Evolutionary conservation across 2,329 filamentous ascomycete species (phyloP).

Genomic region (Pyricularia pennisetigena): DNA sequence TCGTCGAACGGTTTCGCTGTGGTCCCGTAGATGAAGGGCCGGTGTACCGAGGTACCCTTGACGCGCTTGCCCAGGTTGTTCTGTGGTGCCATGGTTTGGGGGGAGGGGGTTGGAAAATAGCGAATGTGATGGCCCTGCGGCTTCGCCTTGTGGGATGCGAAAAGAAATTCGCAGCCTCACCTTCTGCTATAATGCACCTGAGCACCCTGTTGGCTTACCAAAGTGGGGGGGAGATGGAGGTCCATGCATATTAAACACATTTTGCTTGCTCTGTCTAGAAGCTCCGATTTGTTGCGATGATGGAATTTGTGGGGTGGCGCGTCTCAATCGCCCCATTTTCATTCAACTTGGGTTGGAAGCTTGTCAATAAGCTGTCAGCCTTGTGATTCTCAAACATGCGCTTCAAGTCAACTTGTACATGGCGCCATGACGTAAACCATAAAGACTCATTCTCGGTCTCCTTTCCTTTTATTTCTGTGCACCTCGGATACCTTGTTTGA

Average conservation of each 20-base stretch:
- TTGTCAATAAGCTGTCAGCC: not conserved
- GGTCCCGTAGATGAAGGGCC: conserved; percentile 65
- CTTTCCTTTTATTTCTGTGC: not conserved
- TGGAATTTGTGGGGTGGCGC: not conserved
- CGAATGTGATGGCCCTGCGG: not conserved
- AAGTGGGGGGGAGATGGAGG: not conserved
- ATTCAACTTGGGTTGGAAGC: not conserved
- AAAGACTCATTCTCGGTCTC: not conserved
- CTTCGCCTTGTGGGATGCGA: not conserved
- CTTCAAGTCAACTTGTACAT: not conserved
- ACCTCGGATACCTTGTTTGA: not conserved
- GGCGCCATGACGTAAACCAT: not conserved
- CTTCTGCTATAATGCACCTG: not conserved
- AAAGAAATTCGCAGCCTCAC: not conserved
- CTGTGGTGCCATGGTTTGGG: conserved; percentile 45
- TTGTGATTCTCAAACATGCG: not conserved
- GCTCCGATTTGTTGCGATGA: not conserved
- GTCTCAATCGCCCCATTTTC: not conserved
- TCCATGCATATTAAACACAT: not conserved
- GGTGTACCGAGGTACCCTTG: conserved; percentile 54
- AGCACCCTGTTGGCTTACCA: not conserved
- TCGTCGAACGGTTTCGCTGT: conserved; percentile 74
- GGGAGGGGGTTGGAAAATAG: no score
- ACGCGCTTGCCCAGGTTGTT: conserved; percentile 51
- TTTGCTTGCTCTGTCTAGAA: not conserved